A percentile compares a stretch with the other conserved stretches of the same genome.
Evolutionary conservation across 805 yeast genomes (phyloP).

Genomic region (Zygosaccharomyces siamensis): DNA sequence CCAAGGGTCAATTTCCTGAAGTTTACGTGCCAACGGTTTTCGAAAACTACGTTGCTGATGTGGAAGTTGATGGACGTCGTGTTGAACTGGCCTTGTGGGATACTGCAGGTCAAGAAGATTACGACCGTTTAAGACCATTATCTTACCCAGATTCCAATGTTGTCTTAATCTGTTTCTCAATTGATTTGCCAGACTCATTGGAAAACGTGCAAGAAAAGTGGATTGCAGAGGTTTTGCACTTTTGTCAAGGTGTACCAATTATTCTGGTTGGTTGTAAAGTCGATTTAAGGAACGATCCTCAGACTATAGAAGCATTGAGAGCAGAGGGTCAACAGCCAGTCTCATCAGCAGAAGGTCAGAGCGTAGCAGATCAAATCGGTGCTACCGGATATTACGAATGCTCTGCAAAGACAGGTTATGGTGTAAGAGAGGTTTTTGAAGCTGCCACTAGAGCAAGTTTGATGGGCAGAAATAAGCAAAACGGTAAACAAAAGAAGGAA

Average conservation of each 20-base stretch:
- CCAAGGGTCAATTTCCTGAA: slow-evolving; percentile 88
- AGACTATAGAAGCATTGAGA: slow-evolving; percentile 68
- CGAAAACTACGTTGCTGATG: slow-evolving; percentile 96
- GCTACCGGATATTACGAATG: slow-evolving; percentile 85
- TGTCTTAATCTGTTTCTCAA: slow-evolving; percentile 83
- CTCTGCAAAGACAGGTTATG: slow-evolving; percentile 86
- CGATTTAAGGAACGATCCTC: slow-evolving; percentile 79
- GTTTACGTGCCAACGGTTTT: slow-evolving; percentile 95
- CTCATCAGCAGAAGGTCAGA: slow-evolving; percentile 73
- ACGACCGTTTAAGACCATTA: slow-evolving; percentile 86
- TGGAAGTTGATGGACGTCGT: slow-evolving; percentile 83
- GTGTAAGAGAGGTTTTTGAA: slow-evolving; percentile 90
- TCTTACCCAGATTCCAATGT: slow-evolving; percentile 92
- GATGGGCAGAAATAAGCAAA: slow-evolving; percentile 44
- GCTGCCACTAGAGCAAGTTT: slow-evolving; percentile 89
- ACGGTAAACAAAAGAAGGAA: slow-evolving; percentile 24
- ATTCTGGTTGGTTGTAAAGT: slow-evolving; percentile 88
- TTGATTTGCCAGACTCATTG: slow-evolving; percentile 86
- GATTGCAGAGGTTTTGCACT: slow-evolving; percentile 89
- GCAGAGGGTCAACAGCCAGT: slow-evolving; percentile 79
- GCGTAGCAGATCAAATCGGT: slow-evolving; percentile 84
- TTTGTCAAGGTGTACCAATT: slow-evolving; percentile 92
- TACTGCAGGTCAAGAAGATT: slow-evolving; percentile 98
- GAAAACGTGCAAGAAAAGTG: slow-evolving; percentile 94
- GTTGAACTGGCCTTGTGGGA: slow-evolving; percentile 96